Evolutionary conservation across 371 early-diverging fungal species (phyloP).

Genomic region (Apophysomyces trapeziformis): DNA sequence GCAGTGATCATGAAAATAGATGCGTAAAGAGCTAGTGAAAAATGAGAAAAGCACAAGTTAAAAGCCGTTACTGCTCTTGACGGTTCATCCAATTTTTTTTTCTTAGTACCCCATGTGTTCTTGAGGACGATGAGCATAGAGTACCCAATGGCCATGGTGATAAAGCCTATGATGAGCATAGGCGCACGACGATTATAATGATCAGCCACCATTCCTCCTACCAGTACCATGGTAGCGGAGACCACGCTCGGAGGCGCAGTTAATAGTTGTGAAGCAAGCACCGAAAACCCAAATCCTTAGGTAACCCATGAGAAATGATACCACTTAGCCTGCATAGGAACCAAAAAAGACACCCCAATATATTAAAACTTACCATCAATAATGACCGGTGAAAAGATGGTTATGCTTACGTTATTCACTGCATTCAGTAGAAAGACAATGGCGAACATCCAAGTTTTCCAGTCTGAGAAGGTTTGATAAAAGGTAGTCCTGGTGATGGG

Average conservation of each 20-base stretch:
- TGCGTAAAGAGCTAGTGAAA: constrained; percentile 25
- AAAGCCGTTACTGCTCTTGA: background rate
- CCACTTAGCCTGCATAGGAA: no score
- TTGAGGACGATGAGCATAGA: constrained; percentile 19
- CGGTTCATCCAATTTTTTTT: no score
- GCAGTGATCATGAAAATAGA: constrained; percentile 23
- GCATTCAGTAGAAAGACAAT: constrained; percentile 25
- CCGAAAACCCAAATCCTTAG: constrained; percentile 36
- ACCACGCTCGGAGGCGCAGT: constrained; percentile 36
- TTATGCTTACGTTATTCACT: constrained; percentile 24
- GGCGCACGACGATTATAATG: constrained; percentile 27
- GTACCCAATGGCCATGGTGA: constrained; percentile 28
- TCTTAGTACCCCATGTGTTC: constrained; percentile 29
- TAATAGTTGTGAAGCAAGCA: constrained; percentile 27
- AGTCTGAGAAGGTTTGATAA: constrained; percentile 12
- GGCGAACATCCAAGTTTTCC: constrained; percentile 39
- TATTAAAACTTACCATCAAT: constrained; percentile 28
- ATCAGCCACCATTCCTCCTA: constrained; percentile 32
- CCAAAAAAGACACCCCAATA: no score
- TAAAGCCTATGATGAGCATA: constrained; percentile 27
- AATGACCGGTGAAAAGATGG: constrained; percentile 29
- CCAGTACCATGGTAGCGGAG: constrained; percentile 26
- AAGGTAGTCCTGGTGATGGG: background rate
- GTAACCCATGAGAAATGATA: no score
- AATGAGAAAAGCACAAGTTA: constrained; percentile 11